Evolutionary conservation across 208 protist species (phyloP).

Genomic region (Wallacemonas sp.): DNA sequence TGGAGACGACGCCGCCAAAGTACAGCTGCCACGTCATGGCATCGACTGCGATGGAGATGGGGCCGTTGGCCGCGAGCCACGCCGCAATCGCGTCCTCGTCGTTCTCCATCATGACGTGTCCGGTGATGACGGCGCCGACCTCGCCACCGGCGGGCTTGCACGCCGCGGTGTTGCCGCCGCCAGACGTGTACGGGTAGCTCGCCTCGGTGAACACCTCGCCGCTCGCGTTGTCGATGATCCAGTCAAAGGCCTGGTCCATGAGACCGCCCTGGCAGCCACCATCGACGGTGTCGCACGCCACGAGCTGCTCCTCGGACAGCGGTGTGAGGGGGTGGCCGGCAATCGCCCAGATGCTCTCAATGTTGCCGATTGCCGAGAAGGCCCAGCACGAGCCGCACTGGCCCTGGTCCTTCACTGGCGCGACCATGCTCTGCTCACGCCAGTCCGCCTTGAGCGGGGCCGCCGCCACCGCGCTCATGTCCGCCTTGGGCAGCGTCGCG

Average conservation of each 20-base stretch:
- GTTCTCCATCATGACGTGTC: constrained; percentile 61
- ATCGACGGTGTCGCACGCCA: constrained; percentile 91
- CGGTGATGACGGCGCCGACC: constrained; percentile 73
- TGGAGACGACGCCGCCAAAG: constrained; percentile 74
- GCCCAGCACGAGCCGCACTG: constrained; percentile 97
- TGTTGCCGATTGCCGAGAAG: constrained; percentile 94
- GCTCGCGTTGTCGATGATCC: constrained; percentile 65
- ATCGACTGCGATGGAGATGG: constrained; percentile 93
- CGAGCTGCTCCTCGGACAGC: constrained; percentile 95
- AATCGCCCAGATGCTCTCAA: constrained; percentile 79
- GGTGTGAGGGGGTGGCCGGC: constrained; percentile 52
- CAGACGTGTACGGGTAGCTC: constrained; percentile 89
- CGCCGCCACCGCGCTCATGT: background rate
- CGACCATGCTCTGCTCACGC: constrained; percentile 86
- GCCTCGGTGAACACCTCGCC: constrained; percentile 76
- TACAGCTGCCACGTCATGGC: constrained; percentile 82
- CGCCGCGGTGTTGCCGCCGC: constrained; percentile 26
- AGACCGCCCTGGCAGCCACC: constrained; percentile 92
- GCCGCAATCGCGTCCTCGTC: constrained; percentile 80
- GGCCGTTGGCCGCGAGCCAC: constrained; percentile 75
- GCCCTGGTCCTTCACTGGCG: constrained; percentile 95
- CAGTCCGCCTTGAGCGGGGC: constrained; percentile 62
- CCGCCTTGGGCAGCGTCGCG: constrained; percentile 2
- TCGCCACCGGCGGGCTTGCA: constrained; percentile 39
- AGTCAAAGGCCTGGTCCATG: constrained; percentile 87